phyloP scores from a whole-genome alignment of 1,284 basidiomycete genomes.

The Mycena citricolor region DNA sequence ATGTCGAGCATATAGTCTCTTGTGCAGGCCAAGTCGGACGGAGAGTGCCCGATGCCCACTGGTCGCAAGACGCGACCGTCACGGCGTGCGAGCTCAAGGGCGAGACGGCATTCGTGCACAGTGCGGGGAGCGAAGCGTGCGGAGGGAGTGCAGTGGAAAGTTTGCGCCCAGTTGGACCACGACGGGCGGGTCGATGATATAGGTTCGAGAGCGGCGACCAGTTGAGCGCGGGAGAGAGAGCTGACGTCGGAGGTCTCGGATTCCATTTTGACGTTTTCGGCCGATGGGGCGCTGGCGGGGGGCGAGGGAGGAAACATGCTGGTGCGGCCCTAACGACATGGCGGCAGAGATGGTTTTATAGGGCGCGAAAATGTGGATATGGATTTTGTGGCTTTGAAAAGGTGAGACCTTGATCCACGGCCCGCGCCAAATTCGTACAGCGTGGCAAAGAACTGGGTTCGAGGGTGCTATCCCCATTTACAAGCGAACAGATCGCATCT shows the following conservation, averaged over 20 bases:
- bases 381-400: too few species aligned
- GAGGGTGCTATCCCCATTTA: too few species aligned
- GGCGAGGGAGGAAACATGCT: too few species aligned
- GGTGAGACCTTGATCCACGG: too few species aligned
- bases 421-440: too few species aligned
- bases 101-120: constrained; percentile 70
- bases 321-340: too few species aligned
- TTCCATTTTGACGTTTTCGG: not conserved
- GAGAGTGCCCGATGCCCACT: constrained; percentile 90
- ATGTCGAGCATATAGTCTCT: constrained; percentile 81
- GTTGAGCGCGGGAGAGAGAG: constrained; percentile 41
- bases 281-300: too few species aligned
- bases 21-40: constrained; percentile 89
- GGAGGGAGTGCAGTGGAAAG: constrained; percentile 63
- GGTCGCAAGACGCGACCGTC: constrained; percentile 76
- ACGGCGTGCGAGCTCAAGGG: constrained; percentile 83
- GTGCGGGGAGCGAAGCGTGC: constrained; percentile 78
- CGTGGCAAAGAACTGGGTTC: too few species aligned
- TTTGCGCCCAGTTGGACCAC: constrained; percentile 75
- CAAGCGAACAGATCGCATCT: too few species aligned
- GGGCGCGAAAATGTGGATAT: not conserved
- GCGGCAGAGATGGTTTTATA: not conserved
- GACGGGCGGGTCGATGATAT: constrained; percentile 46
- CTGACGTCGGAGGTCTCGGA: constrained; percentile 16
- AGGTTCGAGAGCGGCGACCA: constrained; percentile 51